Evolutionary conservation across 768 basidiomycete genomes (phyloP).

Genomic region (Chalciporus sphaerocephalus): DNA sequence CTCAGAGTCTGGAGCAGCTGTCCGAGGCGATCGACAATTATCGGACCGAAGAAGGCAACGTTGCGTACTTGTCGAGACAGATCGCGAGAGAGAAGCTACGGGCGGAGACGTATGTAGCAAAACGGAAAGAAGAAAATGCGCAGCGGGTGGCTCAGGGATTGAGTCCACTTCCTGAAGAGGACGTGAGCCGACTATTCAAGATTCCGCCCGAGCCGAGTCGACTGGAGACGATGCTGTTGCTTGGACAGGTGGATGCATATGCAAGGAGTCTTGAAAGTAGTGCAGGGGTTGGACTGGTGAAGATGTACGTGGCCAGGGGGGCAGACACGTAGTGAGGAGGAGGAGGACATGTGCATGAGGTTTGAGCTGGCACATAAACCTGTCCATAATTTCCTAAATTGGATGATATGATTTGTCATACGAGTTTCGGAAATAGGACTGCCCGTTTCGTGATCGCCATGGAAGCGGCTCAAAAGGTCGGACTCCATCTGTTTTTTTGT

Average conservation of each 20-base stretch:
- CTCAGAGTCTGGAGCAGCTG: slow-evolving; percentile 77
- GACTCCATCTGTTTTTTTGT: not conserved
- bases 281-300: slow-evolving; percentile 62
- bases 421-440: too few relatives aligned
- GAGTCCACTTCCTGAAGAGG: slow-evolving; percentile 82
- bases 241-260: slow-evolving; percentile 85
- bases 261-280: slow-evolving; percentile 70
- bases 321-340: too few relatives aligned
- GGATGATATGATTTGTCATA: too few relatives aligned
- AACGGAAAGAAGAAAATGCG: slow-evolving; percentile 86
- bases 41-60: slow-evolving; percentile 87
- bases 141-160: slow-evolving; percentile 76
- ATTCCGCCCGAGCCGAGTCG: slow-evolving; percentile 86
- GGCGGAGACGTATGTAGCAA: slow-evolving; percentile 75
- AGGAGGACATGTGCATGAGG: too few relatives aligned
- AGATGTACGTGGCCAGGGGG: slow-evolving; percentile 72
- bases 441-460: too few relatives aligned
- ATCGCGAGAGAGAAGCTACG: slow-evolving; percentile 79
- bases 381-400: not conserved
- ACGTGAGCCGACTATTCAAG: slow-evolving; percentile 79
- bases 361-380: too few relatives aligned
- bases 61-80: slow-evolving; percentile 83
- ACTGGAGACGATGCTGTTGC: slow-evolving; percentile 77
- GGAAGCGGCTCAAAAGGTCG: too few relatives aligned
- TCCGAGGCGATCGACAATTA: slow-evolving; percentile 83